phyloP scores from a whole-genome alignment of 768 basidiomycete genomes.

The Rhizopogon vulgaris region DNA sequence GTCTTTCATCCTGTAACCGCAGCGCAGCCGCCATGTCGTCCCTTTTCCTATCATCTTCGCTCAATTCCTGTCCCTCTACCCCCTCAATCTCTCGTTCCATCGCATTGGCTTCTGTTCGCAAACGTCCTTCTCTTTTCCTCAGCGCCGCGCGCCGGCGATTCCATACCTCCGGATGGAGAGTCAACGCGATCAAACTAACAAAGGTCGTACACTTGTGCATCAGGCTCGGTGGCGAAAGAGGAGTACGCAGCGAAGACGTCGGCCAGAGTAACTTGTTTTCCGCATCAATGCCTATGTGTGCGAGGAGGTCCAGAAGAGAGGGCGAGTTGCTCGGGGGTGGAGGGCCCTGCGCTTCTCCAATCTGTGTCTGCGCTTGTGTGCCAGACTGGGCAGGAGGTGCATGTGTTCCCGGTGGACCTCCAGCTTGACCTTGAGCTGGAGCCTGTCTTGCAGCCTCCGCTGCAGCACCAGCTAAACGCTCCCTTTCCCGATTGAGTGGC shows the following conservation, averaged over 20 bases:
- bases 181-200: slow-evolving; percentile 48
- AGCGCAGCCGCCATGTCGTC: slow-evolving; percentile 34
- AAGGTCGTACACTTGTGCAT: slow-evolving; percentile 49
- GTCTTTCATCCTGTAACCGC: slow-evolving; percentile 41
- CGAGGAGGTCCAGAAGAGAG: slow-evolving; percentile 42
- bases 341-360: slow-evolving; percentile 21
- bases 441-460: slow-evolving; percentile 14
- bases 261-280: slow-evolving; percentile 50
- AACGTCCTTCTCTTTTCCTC: slow-evolving; percentile 54
- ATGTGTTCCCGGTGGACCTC: slow-evolving; percentile 19
- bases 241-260: slow-evolving; percentile 10
- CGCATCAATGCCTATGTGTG: slow-evolving; percentile 47
- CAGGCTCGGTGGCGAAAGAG: slow-evolving; percentile 37
- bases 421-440: slow-evolving; percentile 12
- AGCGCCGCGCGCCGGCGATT: slow-evolving; percentile 57
- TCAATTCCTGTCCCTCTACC: slow-evolving; percentile 25
- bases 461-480: slow-evolving; percentile 15
- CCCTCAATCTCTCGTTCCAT: slow-evolving; percentile 22
- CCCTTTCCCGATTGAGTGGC: slow-evolving; percentile 29
- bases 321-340: slow-evolving; percentile 24
- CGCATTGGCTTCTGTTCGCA: slow-evolving; percentile 59
- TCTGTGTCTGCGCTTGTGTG: slow-evolving; percentile 6
- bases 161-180: slow-evolving; percentile 71
- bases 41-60: slow-evolving; percentile 26
- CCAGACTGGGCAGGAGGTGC: slow-evolving; percentile 12